Evolutionary conservation across 768 basidiomycete species (phyloP).

Genomic region (Tricholoma furcatifolium): DNA sequence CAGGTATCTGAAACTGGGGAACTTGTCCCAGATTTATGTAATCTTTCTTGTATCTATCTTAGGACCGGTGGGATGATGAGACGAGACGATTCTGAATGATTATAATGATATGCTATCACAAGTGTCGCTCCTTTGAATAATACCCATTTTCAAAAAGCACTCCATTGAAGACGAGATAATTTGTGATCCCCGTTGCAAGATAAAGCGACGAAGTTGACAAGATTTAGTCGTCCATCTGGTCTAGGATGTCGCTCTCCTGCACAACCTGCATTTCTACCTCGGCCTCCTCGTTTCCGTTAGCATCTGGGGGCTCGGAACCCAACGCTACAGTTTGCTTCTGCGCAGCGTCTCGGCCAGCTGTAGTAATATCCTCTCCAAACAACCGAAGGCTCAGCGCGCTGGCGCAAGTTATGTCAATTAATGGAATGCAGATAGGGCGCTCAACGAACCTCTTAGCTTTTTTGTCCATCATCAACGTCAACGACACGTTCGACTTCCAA

Average conservation of each 20-base stretch:
- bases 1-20: too few species aligned
- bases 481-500: conserved; percentile 89
- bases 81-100: too few species aligned
- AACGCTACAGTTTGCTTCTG: conserved; percentile 9
- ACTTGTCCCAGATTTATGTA: too few species aligned
- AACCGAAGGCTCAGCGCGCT: conserved; percentile 88
- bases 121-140: too few species aligned
- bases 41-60: too few species aligned
- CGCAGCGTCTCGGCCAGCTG: conserved; percentile 37
- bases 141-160: too few species aligned
- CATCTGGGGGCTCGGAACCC: not conserved
- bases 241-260: conserved; percentile 13
- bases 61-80: too few species aligned
- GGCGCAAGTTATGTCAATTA: not conserved
- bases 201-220: too few species aligned
- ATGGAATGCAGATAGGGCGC: not conserved
- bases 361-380: conserved; percentile 78
- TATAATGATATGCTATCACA: too few species aligned
- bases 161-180: too few species aligned
- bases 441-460: conserved; percentile 82
- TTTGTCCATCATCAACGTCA: conserved; percentile 95
- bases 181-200: too few species aligned
- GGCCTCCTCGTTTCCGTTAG: conserved; percentile 1
- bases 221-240: conserved; percentile 1
- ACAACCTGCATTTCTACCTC: conserved; percentile 9